Evolutionary conservation across 2,329 filamentous ascomycete genomes (phyloP).

Genomic region (Cryphonectria radicalis): DNA sequence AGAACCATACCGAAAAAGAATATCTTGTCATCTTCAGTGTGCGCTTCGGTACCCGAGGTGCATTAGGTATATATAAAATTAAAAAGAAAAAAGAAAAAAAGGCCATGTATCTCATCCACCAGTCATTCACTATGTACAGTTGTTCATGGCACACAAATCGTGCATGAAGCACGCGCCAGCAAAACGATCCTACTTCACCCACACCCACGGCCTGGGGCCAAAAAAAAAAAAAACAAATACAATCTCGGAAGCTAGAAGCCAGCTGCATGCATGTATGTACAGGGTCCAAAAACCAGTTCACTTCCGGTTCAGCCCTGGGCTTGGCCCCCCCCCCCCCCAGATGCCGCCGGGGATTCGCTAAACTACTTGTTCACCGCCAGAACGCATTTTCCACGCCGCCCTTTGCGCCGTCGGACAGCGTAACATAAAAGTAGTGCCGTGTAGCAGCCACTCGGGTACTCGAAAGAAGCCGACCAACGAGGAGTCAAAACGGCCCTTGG

Average conservation of each 20-base stretch:
- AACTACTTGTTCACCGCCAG: conserved; percentile 25
- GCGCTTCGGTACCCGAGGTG: conserved; percentile 1
- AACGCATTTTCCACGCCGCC: conserved; percentile 17
- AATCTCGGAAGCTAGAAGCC: conserved; percentile 1
- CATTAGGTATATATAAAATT: background rate
- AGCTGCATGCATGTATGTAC: background rate
- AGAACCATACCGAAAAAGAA: background rate
- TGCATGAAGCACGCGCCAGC: background rate
- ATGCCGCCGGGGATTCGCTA: conserved; percentile 14
- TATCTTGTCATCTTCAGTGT: background rate
- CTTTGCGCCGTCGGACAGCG: conserved; percentile 22
- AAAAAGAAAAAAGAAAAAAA: background rate
- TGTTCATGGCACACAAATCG: background rate
- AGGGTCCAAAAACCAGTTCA: background rate
- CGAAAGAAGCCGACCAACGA: conserved; percentile 4
- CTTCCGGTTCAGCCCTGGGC: background rate
- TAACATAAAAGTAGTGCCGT: background rate
- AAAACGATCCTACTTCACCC: background rate
- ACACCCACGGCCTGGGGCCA: background rate
- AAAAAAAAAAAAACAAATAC: background rate
- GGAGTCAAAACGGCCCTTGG: background rate
- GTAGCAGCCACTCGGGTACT: conserved; percentile 1
- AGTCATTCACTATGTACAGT: background rate
- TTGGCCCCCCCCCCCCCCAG: background rate
- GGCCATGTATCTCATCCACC: background rate